Evolutionary conservation across 2,329 filamentous ascomycete species (phyloP).

Genomic region (Teratosphaeria destructans): DNA sequence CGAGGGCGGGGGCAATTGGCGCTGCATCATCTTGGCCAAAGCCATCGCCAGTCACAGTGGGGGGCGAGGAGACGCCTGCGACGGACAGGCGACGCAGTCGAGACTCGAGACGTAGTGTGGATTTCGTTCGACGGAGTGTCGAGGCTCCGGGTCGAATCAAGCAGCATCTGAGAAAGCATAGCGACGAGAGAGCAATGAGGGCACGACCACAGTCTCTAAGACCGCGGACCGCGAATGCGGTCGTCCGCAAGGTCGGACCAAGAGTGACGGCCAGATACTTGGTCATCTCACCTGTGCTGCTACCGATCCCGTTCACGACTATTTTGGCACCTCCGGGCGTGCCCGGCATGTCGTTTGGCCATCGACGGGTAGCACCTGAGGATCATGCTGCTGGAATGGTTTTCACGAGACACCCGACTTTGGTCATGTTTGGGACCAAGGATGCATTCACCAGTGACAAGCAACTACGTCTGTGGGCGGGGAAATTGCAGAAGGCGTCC

Average conservation of each 20-base stretch:
- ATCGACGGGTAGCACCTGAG: conserved; percentile 7
- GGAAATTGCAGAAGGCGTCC: conserved; percentile 35
- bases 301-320: conserved; percentile 30
- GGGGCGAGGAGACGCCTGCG: conserved; percentile 38
- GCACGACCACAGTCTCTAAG: background rate
- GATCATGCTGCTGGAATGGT: conserved; percentile 1
- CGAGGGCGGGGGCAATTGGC: conserved; percentile 12
- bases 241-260: background rate
- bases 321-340: conserved; percentile 18
- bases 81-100: conserved; percentile 31
- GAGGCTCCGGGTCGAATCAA: conserved; percentile 28
- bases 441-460: conserved; percentile 62
- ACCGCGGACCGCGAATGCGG: background rate
- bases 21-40: background rate
- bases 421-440: conserved; percentile 64
- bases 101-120: conserved; percentile 27
- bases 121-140: conserved; percentile 29
- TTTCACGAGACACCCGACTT: conserved; percentile 43
- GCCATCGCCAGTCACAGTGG: conserved; percentile 23
- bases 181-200: conserved; percentile 1
- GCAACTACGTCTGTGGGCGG: conserved; percentile 58
- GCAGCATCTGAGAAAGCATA: conserved; percentile 17
- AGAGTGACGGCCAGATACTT: conserved; percentile 28
- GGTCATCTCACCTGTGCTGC: conserved; percentile 37
- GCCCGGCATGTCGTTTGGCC: conserved; percentile 15